Base-by-base conservation (phyloP, 768 basidiomycete species). In the Cystobasidiopsis lactophilus region DNA sequence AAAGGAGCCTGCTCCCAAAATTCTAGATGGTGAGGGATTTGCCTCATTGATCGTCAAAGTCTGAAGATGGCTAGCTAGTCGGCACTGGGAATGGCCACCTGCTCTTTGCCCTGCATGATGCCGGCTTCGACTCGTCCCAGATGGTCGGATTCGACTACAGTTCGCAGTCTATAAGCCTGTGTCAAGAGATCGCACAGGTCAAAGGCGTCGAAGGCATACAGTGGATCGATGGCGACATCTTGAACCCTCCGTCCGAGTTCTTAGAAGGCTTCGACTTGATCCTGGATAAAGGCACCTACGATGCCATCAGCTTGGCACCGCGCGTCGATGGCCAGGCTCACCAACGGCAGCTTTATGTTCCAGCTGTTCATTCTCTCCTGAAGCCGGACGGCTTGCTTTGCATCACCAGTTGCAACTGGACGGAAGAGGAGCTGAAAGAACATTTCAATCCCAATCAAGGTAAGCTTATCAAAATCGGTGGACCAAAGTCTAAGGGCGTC, bases 101-200 rank as follows among this genome's bases (percentile, higher is more conserved):
- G 39, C 51, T 63, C 33, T 62, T 62, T 40, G 48, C 52, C 16
- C 59, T 62, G 3, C 45, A 43, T 18, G 38, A 55, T 33, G 61
- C 58, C 11, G 59, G 58, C 14, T 63, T 62, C 51, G 27, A 37
- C 0, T 51, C 59, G 30, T 52, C 55, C 18, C 18, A 60, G 18
- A 55, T 70, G 14, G 68, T 66, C 3, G 70, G 70, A 5, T 62
- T 69, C 40, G 70, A 71, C 58, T 71, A 71, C 52, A 68, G 66
- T 9, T 56, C 63, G 26, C 57, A 56, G 10, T 66, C 67, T 13
- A 64, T 66, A 33, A 50, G 58, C 9, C 62, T 71, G 14, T 64
- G 66, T 0, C 33, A 44, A 19, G 50, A 55, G 27, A 65, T 70
- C 33, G 64, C 45, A 1, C 29, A 37, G 40, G 37, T 35, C 27